phyloP scores from a whole-genome alignment of 768 basidiomycete genomes.

The Suillus brevipes region DNA sequence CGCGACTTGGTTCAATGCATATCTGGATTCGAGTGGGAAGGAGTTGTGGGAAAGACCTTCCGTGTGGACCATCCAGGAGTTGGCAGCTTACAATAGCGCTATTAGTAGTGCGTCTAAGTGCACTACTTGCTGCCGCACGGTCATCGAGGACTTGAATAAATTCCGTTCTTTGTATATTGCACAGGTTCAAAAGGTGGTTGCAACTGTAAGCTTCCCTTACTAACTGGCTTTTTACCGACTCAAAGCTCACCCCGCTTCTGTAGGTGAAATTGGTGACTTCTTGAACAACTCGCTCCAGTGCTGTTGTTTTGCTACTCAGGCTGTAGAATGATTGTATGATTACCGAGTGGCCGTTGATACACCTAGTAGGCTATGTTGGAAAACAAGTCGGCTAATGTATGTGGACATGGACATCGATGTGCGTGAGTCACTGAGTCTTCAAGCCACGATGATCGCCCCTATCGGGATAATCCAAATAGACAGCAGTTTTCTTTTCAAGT shows the following conservation, averaged over 20 bases:
- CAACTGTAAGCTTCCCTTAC: conserved; percentile 8
- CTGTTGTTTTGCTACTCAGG: not conserved
- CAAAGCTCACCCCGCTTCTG: conserved; percentile 6
- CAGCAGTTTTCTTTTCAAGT: no score
- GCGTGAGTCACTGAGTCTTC: no score
- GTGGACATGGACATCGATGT: no score
- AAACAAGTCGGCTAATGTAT: no score
- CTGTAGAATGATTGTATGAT: not conserved
- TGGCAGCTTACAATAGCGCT: not conserved
- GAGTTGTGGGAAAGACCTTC: conserved; percentile 1
- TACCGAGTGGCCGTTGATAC: not conserved
- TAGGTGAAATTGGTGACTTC: conserved; percentile 3
- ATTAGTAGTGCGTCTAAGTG: not conserved
- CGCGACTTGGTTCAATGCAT: conserved; percentile 2
- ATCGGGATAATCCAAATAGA: no score
- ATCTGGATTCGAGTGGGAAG: conserved; percentile 4
- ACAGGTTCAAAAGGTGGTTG: not conserved
- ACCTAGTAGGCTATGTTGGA: not conserved
- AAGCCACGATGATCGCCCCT: no score
- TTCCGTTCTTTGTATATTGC: conserved; percentile 4
- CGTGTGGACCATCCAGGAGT: not conserved
- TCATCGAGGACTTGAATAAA: not conserved
- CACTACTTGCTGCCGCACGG: not conserved
- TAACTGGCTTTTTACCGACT: not conserved
- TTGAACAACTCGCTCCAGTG: not conserved